Percentiles rank a stretch among this genome's conserved stretches.
Evolutionary conservation across 1,284 basidiomycete species (phyloP).

Genomic region (Puccinia brachypodii): DNA sequence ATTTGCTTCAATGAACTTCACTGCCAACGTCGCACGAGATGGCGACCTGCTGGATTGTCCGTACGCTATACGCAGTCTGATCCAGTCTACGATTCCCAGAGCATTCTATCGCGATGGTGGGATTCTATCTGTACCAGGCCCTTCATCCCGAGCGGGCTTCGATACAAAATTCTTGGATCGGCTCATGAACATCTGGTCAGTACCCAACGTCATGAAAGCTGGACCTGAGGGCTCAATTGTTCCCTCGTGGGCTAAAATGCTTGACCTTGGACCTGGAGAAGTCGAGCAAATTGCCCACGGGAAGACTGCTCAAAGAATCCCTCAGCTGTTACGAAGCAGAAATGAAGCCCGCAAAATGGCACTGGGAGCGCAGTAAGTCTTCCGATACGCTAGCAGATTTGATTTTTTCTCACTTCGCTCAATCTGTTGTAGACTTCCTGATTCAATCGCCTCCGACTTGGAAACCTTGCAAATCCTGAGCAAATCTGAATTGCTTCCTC

Average conservation of each 20-base stretch:
- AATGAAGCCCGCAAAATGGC: conserved; percentile 23
- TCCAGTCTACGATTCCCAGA: conserved; percentile 74
- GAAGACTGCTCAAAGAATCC: conserved; percentile 35
- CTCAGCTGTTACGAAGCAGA: conserved; percentile 12
- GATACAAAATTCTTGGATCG: conserved; percentile 68
- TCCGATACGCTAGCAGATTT: background rate
- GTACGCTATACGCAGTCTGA: conserved; percentile 80
- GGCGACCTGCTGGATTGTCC: conserved; percentile 78
- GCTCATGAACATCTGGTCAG: conserved; percentile 87
- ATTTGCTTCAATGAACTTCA: conserved; percentile 78
- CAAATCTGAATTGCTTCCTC: conserved; percentile 53
- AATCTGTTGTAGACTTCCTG: conserved; percentile 19
- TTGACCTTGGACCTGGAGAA: conserved; percentile 41
- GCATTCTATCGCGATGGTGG: conserved; percentile 79
- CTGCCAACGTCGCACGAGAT: conserved; percentile 78
- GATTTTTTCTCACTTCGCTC: background rate
- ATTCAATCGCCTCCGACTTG: conserved; percentile 31
- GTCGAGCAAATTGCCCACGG: conserved; percentile 26
- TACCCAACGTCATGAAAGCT: conserved; percentile 63
- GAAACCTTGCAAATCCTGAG: conserved; percentile 25
- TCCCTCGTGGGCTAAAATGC: conserved; percentile 46
- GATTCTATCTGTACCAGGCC: conserved; percentile 68
- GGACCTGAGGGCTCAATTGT: conserved; percentile 61
- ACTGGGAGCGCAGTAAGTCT: conserved; percentile 19
- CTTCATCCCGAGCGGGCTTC: conserved; percentile 63